Conservation (phyloP, 345 rosid species). For the Aquilaria yunnanensis region DNA sequence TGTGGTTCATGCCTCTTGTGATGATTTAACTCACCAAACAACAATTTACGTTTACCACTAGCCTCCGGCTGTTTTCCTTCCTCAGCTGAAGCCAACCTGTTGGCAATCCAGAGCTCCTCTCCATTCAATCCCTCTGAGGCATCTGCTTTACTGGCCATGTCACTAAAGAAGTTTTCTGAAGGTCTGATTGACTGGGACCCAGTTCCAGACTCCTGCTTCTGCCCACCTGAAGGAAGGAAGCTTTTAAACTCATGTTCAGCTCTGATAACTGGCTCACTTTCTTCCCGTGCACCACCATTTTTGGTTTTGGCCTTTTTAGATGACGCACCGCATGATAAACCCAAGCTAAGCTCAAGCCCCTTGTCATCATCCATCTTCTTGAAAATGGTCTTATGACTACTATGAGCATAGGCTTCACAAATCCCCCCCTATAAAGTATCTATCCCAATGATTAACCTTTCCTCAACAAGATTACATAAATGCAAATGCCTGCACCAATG, state of each 20-base stretch:
- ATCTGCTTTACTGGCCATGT: slow-evolving; percentile 56
- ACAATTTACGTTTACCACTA: slow-evolving; percentile 53
- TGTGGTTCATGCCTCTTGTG: slow-evolving; percentile 52
- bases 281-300: slow-evolving; percentile 37
- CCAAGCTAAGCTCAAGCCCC: slow-evolving; percentile 96
- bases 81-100: slow-evolving; percentile 34
- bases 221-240: slow-evolving; percentile 47
- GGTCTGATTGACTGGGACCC: slow-evolving; percentile 54
- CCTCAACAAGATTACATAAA: slow-evolving; percentile 1
- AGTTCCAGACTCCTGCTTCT: slow-evolving; percentile 46
- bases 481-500: slow-evolving; percentile 1
- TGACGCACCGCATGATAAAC: slow-evolving; percentile 84
- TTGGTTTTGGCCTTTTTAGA: slow-evolving; percentile 64
- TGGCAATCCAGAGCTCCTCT: slow-evolving; percentile 34
- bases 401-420: slow-evolving; percentile 1
- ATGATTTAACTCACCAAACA: slow-evolving; percentile 42
- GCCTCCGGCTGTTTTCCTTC: slow-evolving; percentile 45
- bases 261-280: slow-evolving; percentile 58
- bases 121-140: slow-evolving; percentile 34
- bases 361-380: slow-evolving; percentile 74
- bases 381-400: neutral
- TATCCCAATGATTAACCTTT: neutral
- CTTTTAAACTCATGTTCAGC: slow-evolving; percentile 59
- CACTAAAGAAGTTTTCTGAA: slow-evolving; percentile 67
- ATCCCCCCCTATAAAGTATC: neutral